Percentiles rank a stretch among this genome's conserved stretches.
phyloP scores from a whole-genome alignment of 2,329 filamentous ascomycete species.

The Chaetomium sp. region DNA sequence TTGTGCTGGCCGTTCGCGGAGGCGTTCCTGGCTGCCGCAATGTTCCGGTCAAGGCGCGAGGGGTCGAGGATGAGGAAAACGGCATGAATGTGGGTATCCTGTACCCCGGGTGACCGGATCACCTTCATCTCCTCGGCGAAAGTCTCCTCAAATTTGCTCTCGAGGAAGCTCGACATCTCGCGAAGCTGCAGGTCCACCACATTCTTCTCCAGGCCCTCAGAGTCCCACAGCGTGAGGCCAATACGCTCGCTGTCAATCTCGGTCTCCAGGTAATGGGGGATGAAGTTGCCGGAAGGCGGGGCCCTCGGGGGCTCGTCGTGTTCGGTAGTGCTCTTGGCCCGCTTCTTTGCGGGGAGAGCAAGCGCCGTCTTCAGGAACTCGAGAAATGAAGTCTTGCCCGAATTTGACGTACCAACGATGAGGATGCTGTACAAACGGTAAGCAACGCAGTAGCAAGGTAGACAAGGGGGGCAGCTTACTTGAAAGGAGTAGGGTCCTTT shows the following conservation, averaged over 20 bases:
- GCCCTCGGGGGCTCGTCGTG: conserved; percentile 60
- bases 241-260: conserved; percentile 91
- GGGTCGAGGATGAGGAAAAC: conserved; percentile 93
- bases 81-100: conserved; percentile 96
- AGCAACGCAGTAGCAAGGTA: conserved; percentile 4
- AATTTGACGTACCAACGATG: conserved; percentile 81
- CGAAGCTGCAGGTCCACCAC: conserved; percentile 92
- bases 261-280: conserved; percentile 87
- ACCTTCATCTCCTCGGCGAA: conserved; percentile 98
- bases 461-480: conserved; percentile 63
- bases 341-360: conserved; percentile 79
- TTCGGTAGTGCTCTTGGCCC: conserved; percentile 55
- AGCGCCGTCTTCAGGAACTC: conserved; percentile 90
- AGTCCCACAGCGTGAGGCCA: conserved; percentile 95
- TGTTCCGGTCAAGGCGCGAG: conserved; percentile 78
- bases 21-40: conserved; percentile 64
- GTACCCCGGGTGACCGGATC: conserved; percentile 84
- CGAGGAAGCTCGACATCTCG: conserved; percentile 87
- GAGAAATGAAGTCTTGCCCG: conserved; percentile 95
- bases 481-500: conserved; percentile 97
- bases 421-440: conserved; percentile 65
- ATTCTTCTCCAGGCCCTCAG: conserved; percentile 90
- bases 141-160: conserved; percentile 98
- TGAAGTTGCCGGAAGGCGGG: conserved; percentile 69
- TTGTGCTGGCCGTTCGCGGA: conserved; percentile 55